phyloP scores from a whole-genome alignment of 768 basidiomycete genomes.

The Termitomyces sp. region DNA sequence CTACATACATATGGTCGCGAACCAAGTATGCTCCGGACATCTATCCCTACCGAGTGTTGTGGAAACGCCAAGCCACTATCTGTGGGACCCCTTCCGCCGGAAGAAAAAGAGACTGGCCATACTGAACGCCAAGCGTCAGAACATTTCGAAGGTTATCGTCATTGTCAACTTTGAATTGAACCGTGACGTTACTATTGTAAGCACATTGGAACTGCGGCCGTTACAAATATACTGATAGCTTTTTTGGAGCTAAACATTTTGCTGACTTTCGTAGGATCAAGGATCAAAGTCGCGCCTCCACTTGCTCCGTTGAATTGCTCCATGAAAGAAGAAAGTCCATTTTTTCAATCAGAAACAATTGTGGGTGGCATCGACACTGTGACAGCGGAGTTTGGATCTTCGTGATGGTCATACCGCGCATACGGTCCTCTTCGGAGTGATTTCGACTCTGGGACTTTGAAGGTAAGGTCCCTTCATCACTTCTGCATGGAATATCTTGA shows the following conservation, averaged over 20 bases:
- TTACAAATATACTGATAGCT: background rate
- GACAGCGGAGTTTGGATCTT: background rate
- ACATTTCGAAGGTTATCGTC: background rate
- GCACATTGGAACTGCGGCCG: background rate
- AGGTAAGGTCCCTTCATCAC: background rate
- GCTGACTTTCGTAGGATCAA: background rate
- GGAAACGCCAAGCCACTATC: too few species aligned
- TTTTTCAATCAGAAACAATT: too few species aligned
- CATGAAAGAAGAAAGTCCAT: background rate
- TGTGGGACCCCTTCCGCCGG: background rate
- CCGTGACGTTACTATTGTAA: too few species aligned
- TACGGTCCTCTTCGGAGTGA: too few species aligned
- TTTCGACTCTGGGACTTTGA: too few species aligned
- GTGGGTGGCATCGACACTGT: too few species aligned
- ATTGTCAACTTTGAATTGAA: too few species aligned
- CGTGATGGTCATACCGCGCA: too few species aligned
- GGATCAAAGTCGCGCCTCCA: background rate
- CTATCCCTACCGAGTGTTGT: too few species aligned
- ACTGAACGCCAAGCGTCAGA: background rate
- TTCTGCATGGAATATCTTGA: background rate
- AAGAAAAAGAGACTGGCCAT: background rate
- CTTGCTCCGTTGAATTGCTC: background rate
- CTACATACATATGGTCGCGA: too few species aligned
- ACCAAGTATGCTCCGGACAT: too few species aligned
- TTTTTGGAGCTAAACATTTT: background rate